phyloP scores from a whole-genome alignment of 2,329 filamentous ascomycete species.

The Huntiella decipiens region DNA sequence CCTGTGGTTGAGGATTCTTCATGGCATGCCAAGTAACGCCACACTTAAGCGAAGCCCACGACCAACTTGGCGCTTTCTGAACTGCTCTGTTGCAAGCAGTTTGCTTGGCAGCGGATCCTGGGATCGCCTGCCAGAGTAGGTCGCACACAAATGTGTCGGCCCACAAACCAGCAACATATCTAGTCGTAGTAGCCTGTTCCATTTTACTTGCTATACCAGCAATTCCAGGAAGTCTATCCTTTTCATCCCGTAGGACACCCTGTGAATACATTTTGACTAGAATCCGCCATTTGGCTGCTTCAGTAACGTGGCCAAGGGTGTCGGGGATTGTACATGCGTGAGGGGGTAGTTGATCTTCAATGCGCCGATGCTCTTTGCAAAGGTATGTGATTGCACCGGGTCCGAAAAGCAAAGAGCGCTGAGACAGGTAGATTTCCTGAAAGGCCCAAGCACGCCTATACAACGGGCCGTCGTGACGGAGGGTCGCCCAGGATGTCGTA shows the following conservation, averaged over 20 bases:
- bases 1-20: slow-evolving; percentile 11
- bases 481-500: slow-evolving; percentile 10
- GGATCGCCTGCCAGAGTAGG: slow-evolving; percentile 10
- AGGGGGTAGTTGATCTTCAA: slow-evolving; percentile 4
- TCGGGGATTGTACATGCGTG: slow-evolving; percentile 14
- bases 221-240: slow-evolving; percentile 17
- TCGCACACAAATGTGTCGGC: slow-evolving; percentile 11
- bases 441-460: slow-evolving; percentile 14
- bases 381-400: slow-evolving; percentile 13
- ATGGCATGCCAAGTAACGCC: slow-evolving; percentile 11
- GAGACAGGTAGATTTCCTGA: slow-evolving; percentile 8
- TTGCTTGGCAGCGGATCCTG: slow-evolving; percentile 5
- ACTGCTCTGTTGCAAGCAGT: slow-evolving; percentile 6
- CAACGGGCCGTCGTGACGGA: slow-evolving; percentile 12
- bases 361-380: slow-evolving; percentile 15
- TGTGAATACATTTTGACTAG: slow-evolving; percentile 16
- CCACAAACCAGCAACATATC: slow-evolving; percentile 18
- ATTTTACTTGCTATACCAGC: slow-evolving; percentile 16
- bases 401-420: slow-evolving; percentile 4
- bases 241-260: slow-evolving; percentile 13
- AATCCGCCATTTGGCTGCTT: slow-evolving; percentile 15
- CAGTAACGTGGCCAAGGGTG: slow-evolving; percentile 9
- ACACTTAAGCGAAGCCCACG: slow-evolving; percentile 9
- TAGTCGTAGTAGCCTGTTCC: slow-evolving; percentile 12
- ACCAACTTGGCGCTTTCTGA: slow-evolving; percentile 10